Conservation (phyloP, 1,284 basidiomycete species). For the Fistulinella cinereoalba region DNA sequence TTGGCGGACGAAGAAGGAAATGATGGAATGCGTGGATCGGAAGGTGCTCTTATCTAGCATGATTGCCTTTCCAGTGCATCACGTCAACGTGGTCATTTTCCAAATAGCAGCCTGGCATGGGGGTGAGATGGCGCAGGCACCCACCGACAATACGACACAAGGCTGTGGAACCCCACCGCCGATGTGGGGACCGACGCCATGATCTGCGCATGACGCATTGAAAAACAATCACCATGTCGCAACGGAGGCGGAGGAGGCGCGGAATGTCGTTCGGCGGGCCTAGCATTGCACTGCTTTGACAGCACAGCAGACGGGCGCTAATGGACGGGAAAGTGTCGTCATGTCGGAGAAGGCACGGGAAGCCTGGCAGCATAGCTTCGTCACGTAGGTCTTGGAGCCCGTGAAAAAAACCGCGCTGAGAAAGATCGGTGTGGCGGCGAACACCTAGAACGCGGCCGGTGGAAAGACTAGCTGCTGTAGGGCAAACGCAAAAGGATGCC, state of each 20-base stretch:
- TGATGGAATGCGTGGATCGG: constrained; percentile 23
- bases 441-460: neutral
- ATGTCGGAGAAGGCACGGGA: neutral
- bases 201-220: constrained; percentile 5
- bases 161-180: constrained; percentile 26
- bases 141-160: constrained; percentile 2
- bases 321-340: neutral
- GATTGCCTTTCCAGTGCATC: constrained; percentile 31
- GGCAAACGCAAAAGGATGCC: constrained; percentile 21
- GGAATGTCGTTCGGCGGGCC: constrained; percentile 15
- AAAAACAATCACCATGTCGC: neutral
- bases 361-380: constrained; percentile 3
- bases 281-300: constrained; percentile 21
- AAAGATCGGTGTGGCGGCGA: neutral
- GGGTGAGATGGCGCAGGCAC: constrained; percentile 8
- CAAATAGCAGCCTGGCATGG: constrained; percentile 1
- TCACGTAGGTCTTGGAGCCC: neutral
- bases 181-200: constrained; percentile 3
- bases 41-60: constrained; percentile 16
- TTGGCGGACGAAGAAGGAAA: constrained; percentile 13
- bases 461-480: constrained; percentile 5
- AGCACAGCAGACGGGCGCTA: constrained; percentile 23
- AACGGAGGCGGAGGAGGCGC: constrained; percentile 14
- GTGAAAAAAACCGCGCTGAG: neutral
- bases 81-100: constrained; percentile 17